Percentiles rank a stretch among this genome's conserved stretches.
Conservation (phyloP, 2,329 filamentous ascomycete species). For the Calycina marina region DNA sequence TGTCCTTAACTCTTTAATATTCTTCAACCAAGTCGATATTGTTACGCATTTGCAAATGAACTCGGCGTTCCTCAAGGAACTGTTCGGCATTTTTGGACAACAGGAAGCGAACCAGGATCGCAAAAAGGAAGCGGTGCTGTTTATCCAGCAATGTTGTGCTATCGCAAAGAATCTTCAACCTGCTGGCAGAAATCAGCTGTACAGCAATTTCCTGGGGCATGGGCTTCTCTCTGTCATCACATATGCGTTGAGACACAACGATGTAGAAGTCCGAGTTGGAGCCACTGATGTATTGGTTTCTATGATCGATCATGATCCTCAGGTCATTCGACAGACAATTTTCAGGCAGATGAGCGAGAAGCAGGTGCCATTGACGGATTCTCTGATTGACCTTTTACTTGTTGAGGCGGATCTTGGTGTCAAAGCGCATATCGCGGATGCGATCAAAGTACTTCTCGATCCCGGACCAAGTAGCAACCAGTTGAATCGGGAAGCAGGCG, state of each 20-base stretch:
- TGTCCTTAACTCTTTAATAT: conserved; percentile 93
- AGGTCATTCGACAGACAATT: conserved; percentile 86
- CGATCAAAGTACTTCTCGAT: conserved; percentile 85
- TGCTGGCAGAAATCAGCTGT: conserved; percentile 64
- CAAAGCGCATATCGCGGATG: conserved; percentile 89
- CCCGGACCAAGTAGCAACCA: conserved; percentile 47
- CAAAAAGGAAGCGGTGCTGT: conserved; percentile 88
- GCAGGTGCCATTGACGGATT: conserved; percentile 74
- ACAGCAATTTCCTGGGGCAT: conserved; percentile 77
- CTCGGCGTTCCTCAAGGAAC: conserved; percentile 59
- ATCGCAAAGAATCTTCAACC: conserved; percentile 92
- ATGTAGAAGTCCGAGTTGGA: conserved; percentile 75
- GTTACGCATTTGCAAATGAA: conserved; percentile 88
- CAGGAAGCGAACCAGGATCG: conserved; percentile 50
- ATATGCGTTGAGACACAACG: conserved; percentile 73
- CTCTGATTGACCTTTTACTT: conserved; percentile 78
- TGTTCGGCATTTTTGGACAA: conserved; percentile 72
- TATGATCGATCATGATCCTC: conserved; percentile 88
- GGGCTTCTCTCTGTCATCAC: conserved; percentile 83
- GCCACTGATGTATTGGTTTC: conserved; percentile 89
- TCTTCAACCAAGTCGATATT: conserved; percentile 98
- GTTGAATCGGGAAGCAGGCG: conserved; percentile 45
- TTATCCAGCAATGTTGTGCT: conserved; percentile 89
- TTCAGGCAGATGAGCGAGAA: conserved; percentile 86
- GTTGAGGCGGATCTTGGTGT: conserved; percentile 88